Evolutionary conservation across 331 rosid species (phyloP).

Genomic region (Saraca asoca): DNA sequence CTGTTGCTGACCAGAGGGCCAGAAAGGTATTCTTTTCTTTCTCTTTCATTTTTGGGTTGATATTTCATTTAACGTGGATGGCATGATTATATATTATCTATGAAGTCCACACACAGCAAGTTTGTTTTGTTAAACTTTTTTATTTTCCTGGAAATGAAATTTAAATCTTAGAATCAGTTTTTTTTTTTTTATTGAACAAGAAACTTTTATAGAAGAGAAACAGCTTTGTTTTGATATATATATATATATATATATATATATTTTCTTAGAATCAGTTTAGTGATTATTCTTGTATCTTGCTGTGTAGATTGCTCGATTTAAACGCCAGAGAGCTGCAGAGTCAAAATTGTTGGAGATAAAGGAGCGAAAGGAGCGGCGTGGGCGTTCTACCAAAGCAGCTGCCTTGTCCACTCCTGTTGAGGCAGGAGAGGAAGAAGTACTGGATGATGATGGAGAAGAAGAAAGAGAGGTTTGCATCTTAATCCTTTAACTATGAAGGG

Average conservation of each 20-base stretch:
- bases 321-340: constrained; percentile 83
- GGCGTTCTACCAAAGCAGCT: constrained; percentile 89
- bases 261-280: neutral
- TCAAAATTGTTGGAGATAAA: constrained; percentile 83
- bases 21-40: constrained; percentile 53
- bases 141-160: neutral
- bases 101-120: neutral
- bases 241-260: too few species aligned
- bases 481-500: constrained; percentile 26
- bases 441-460: constrained; percentile 94
- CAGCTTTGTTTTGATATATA: too few species aligned
- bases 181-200: too few species aligned
- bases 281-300: constrained; percentile 24
- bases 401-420: constrained; percentile 88
- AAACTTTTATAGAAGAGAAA: too few species aligned
- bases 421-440: constrained; percentile 87
- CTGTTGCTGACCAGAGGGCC: constrained; percentile 81
- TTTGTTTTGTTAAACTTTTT: neutral
- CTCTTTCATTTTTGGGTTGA: neutral
- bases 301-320: constrained; percentile 84
- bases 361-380: constrained; percentile 91
- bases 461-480: constrained; percentile 78
- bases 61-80: neutral
- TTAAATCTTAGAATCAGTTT: too few species aligned
- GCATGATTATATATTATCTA: constrained; percentile 1